Evolutionary conservation across 1,139 yeast genomes (phyloP).

Genomic region (Meyerozyma guilliermondii): DNA sequence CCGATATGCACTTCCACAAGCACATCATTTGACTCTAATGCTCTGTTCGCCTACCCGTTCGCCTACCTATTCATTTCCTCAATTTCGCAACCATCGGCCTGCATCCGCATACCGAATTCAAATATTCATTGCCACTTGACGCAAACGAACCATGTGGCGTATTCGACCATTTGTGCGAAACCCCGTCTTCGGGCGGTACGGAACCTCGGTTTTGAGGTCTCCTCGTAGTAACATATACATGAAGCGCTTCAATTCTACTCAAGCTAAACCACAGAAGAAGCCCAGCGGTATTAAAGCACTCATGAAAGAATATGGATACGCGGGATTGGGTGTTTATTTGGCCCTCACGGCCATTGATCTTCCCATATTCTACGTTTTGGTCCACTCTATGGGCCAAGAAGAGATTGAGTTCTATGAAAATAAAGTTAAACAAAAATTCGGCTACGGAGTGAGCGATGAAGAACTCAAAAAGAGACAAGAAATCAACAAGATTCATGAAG

Average conservation of each 20-base stretch:
- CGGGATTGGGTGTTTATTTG: constrained; percentile 83
- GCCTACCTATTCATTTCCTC: not conserved
- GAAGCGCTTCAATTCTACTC: constrained; percentile 19
- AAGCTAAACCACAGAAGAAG: constrained; percentile 20
- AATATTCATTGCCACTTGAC: not conserved
- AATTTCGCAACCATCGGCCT: not conserved
- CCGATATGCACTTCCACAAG: too few species aligned
- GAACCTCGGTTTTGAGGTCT: not conserved
- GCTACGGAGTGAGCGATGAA: constrained; percentile 45
- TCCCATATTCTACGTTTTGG: constrained; percentile 77
- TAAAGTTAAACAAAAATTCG: constrained; percentile 52
- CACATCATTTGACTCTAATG: too few species aligned
- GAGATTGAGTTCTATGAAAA: constrained; percentile 65
- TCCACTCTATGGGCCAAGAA: constrained; percentile 84
- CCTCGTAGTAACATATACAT: constrained; percentile 2
- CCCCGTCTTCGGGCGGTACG: not conserved
- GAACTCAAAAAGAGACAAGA: constrained; percentile 32
- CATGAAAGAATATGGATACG: constrained; percentile 83
- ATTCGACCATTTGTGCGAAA: not conserved
- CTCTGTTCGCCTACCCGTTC: too few species aligned
- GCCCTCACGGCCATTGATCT: constrained; percentile 68
- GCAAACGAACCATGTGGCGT: not conserved
- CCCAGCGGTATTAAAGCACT: constrained; percentile 59
- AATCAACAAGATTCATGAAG: constrained; percentile 23
- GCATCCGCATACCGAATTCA: not conserved